Conservation (phyloP, 106 monocot genomes). For the Phalaenopsis aphrodite region DNA sequence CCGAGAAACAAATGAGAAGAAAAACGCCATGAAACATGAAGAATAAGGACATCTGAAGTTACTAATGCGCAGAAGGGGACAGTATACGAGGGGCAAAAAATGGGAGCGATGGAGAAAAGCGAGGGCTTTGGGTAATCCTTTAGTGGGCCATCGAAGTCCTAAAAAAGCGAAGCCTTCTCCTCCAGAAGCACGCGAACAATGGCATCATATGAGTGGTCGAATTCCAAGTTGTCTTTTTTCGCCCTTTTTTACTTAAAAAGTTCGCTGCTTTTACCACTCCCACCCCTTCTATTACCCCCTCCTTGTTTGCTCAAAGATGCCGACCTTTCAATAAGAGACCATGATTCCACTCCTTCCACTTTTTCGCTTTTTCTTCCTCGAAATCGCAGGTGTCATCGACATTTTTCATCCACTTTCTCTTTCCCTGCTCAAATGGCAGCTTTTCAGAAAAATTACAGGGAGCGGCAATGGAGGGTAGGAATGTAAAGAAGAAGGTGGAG, state of each 20-base stretch:
- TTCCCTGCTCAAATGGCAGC: conserved; percentile 29
- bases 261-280: conserved; percentile 9
- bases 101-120: conserved; percentile 4
- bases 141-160: conserved; percentile 16
- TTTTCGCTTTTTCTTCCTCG: conserved; percentile 6
- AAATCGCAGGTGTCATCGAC: conserved; percentile 3
- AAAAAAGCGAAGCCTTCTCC: conserved; percentile 21
- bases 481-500: neutral
- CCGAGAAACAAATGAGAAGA: neutral
- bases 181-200: conserved; percentile 55
- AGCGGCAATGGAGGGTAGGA: neutral
- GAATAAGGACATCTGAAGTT: conserved; percentile 1
- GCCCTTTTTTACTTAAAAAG: conserved; percentile 5
- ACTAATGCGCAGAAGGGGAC: neutral
- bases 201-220: conserved; percentile 33
- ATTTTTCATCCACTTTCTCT: neutral
- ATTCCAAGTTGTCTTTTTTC: conserved; percentile 11
- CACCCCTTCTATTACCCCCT: neutral
- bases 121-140: neutral
- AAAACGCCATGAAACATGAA: neutral
- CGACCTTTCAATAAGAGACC: conserved; percentile 54
- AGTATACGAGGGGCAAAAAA: neutral
- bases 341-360: conserved; percentile 25
- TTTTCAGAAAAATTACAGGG: conserved; percentile 29
- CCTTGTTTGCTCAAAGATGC: conserved; percentile 37